These are phyloP conservation scores for Akanthomyces uredinophilus DNA, from an alignment of 2,329 filamentous ascomycete genomes.

Conservation along the genomic window DNA sequence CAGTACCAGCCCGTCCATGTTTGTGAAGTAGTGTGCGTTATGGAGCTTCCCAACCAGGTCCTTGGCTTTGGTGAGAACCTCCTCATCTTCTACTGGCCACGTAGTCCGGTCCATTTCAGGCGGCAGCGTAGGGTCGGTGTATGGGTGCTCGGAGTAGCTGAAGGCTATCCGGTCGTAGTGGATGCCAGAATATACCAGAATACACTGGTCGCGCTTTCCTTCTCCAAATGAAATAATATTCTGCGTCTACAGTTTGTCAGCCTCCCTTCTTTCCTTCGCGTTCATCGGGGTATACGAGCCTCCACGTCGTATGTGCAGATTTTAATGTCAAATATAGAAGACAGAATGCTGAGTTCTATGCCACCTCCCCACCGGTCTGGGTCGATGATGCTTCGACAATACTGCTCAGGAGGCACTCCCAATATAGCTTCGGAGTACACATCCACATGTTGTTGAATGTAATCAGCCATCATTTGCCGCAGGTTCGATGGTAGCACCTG, in stretches of 20 bases:
- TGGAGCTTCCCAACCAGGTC: conserved; percentile 60
- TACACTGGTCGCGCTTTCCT: conserved; percentile 60
- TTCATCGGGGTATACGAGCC: conserved; percentile 25
- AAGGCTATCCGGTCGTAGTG: conserved; percentile 90
- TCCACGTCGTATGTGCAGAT: conserved; percentile 80
- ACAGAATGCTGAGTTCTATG: conserved; percentile 83
- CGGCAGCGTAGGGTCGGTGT: conserved; percentile 51
- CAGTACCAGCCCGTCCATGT: conserved; percentile 74
- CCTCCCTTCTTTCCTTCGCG: conserved; percentile 1
- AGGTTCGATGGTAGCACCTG: conserved; percentile 49
- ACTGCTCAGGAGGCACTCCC: conserved; percentile 65
- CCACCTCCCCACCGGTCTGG: conserved; percentile 85
- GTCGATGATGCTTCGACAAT: conserved; percentile 76
- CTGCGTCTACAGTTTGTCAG: conserved; percentile 24
- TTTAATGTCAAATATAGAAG: conserved; percentile 78
- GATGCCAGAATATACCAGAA: conserved; percentile 86
- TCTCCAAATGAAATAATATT: conserved; percentile 65
- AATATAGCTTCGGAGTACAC: conserved; percentile 73
- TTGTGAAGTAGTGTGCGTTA: conserved; percentile 78
- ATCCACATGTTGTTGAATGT: conserved; percentile 68
- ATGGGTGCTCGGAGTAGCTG: conserved; percentile 54
- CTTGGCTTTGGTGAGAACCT: conserved; percentile 64
- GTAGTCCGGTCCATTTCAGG: conserved; percentile 68
- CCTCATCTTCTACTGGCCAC: conserved; percentile 52
- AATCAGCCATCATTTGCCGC: conserved; percentile 70